phyloP scores from a whole-genome alignment of 2,329 filamentous ascomycete genomes.

The Septoria petroselini region DNA sequence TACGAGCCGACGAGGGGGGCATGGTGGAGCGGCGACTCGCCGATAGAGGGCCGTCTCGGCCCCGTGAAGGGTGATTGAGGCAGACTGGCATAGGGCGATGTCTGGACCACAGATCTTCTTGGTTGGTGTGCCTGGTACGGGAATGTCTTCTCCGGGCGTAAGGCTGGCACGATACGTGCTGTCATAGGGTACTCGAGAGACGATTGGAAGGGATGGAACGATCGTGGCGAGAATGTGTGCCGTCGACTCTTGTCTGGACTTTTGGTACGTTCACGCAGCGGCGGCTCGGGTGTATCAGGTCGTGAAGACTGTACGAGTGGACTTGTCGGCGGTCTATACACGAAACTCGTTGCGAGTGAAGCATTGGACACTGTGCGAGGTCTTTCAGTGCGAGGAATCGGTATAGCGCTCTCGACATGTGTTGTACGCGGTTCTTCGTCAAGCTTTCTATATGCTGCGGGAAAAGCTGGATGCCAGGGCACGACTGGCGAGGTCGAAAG shows the following conservation, averaged over 20 bases:
- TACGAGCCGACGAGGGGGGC: constrained; percentile 97
- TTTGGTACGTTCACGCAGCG: constrained; percentile 38
- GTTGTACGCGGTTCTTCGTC: constrained; percentile 16
- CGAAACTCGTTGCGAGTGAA: constrained; percentile 73
- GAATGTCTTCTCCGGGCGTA: constrained; percentile 58
- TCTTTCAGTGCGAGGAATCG: constrained; percentile 43
- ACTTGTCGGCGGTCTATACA: constrained; percentile 84
- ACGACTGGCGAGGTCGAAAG: constrained; percentile 54
- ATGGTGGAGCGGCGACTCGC: constrained; percentile 79
- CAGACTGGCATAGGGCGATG: constrained; percentile 44
- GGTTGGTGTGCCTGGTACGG: constrained; percentile 78
- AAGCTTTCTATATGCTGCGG: constrained; percentile 37
- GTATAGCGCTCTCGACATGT: constrained; percentile 13
- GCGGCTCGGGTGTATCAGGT: constrained; percentile 36
- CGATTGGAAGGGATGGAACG: constrained; percentile 52
- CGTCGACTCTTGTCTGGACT: constrained; percentile 57
- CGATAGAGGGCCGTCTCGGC: constrained; percentile 65
- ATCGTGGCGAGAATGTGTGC: constrained; percentile 67
- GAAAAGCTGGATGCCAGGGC: constrained; percentile 55
- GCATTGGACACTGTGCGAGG: constrained; percentile 52
- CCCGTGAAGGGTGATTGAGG: constrained; percentile 49
- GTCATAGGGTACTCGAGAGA: constrained; percentile 37
- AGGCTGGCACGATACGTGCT: constrained; percentile 40
- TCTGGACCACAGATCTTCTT: constrained; percentile 65
- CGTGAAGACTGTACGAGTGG: constrained; percentile 67